Evolutionary conservation across 495 filamentous ascomycete species (phyloP), one percentile per base, ranked within the genome.

Genomic region (Physcia stellaris): DNA sequence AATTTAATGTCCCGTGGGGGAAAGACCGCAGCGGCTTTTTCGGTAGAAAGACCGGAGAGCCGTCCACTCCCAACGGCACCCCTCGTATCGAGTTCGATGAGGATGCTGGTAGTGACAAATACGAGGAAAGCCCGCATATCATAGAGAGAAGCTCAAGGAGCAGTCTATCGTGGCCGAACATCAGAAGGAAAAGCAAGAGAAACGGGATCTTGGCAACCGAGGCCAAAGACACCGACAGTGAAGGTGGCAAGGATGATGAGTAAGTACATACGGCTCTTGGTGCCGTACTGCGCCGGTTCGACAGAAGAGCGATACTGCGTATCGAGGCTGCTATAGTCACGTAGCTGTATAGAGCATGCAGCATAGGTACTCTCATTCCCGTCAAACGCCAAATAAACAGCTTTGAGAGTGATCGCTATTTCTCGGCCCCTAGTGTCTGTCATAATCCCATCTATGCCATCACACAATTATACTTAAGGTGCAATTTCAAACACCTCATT

Each of bases 1-100:
- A 86, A 56, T 86, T 86, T 58, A 79, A 75, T 50, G 58, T 77
- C 17, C 71, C 79, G 4, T 81, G 77, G 46, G 61, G 68, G 11
- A 77, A 82, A 46, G 70, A 74, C 35, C 75, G 79, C 39, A 72
- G 69, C 17, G 64, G 69, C 13, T 53, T 75, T 4, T 70, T 78
- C 36, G 76, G 67, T 28, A 82, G 79, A 55, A 79, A 77, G 31
- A 30, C 39, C 42, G 71, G 68, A 13, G 64, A 70, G 35, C 57
- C 68, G 13, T 56, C 40, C 11, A 55, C 61, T 21, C 64, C 64
- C 37, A 61, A 58, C 28, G n/a, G n/a, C n/a, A n/a, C n/a, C n/a
- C n/a, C n/a, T n/a, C n/a, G n/a, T n/a, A n/a, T n/a, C n/a, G 66
- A 72, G 39, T 60, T 64, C 36, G 68, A 70, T 23, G 68, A 66